Evolutionary conservation across 176 grass and related monocot species (phyloP), one percentile per base, ranked within the genome.

Genomic region (Phragmites australis): DNA sequence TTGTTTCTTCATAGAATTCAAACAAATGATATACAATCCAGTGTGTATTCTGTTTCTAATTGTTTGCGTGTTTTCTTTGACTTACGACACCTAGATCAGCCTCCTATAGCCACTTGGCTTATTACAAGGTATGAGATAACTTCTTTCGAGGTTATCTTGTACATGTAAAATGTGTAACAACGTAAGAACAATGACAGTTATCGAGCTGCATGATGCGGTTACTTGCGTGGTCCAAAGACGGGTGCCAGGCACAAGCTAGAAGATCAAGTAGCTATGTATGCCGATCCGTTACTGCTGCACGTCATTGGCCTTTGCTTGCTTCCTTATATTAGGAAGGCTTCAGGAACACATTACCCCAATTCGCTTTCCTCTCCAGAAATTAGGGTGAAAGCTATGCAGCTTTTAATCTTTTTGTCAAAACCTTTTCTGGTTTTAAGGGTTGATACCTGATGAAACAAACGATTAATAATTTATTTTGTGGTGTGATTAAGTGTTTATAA

Each of bases 241-340:
- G 34, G 53, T 78, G 65, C 12, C 30, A 50, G 52, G 64, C 65
- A 61, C 53, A 50, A 46, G 39, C 27, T 6, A 22, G 21, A 16
- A 57, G 23, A 3, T n/a, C n/a, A n/a, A n/a, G n/a, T n/a, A n/a
- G n/a, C 34, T 11, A 23, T 11, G 16, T 41, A 47, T 52, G 21
- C 14, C 21, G 31, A 50, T 53, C 56, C 76, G 66, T 86, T 72
- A 54, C 55, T 10, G 2, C 17, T 40, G 56, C 57, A 74, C 34
- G 31, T 55, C 83, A 85, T 57, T 79, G 46, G 46, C 66, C 57
- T 34, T 34, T 80, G 42, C 30, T 84, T 70, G 53, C 44, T 51
- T 51, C 71, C 71, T 39, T 54, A 40, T 17, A 34, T 56, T 55
- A 41, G 1, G 7, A 7, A 14, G 12, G 1, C 46, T 71, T 71